Evolutionary conservation across 1,284 basidiomycete genomes (phyloP).

Genomic region (Vanrija sp.): DNA sequence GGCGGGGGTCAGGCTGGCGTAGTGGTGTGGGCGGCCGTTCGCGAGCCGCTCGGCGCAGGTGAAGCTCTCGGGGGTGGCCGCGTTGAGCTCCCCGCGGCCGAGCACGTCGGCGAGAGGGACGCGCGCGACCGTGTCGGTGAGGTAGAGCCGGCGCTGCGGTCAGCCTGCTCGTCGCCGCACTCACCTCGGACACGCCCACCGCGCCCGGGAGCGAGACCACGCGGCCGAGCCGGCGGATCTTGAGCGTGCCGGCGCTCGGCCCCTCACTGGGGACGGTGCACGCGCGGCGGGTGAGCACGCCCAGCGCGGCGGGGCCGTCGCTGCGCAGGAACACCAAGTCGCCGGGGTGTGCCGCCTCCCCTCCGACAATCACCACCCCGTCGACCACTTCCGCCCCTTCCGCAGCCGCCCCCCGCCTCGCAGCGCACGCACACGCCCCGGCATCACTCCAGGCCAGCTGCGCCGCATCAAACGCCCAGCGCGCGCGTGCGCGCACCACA

Average conservation of each 20-base stretch:
- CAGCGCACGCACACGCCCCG: no score
- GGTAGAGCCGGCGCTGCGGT: slow-evolving; percentile 7
- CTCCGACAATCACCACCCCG: background rate
- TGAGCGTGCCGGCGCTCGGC: background rate
- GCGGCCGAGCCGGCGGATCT: no score
- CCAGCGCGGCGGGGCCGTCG: no score
- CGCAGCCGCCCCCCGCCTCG: no score
- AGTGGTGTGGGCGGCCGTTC: background rate
- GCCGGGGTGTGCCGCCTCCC: slow-evolving; percentile 10
- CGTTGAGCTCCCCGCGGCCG: background rate
- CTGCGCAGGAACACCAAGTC: slow-evolving; percentile 23
- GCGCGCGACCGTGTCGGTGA: background rate
- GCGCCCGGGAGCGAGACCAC: no score
- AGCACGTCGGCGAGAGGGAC: background rate
- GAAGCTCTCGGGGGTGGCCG: background rate
- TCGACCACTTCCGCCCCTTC: no score
- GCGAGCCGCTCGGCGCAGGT: background rate
- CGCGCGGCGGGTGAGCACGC: no score
- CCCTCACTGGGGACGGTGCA: background rate
- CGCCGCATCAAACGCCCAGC: no score
- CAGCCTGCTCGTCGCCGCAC: background rate
- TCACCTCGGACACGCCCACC: slow-evolving; percentile 1
- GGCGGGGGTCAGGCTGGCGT: background rate
- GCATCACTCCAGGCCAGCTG: no score
- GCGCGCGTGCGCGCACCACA: no score